phyloP scores from a whole-genome alignment of 352 stramenopile genomes.

The Globisporangium radiosum region DNA sequence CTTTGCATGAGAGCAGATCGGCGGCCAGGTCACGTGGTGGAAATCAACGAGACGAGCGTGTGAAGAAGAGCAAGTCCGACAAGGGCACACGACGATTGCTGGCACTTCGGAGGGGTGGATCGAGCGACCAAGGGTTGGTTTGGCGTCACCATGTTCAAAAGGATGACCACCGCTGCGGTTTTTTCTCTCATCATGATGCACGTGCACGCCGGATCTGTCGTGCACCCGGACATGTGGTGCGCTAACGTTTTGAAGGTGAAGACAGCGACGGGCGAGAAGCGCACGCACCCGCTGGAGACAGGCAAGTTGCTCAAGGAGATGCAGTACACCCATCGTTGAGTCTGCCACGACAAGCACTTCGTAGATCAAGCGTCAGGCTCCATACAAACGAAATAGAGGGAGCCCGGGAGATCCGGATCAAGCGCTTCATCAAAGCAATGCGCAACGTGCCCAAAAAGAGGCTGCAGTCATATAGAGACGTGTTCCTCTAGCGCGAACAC shows the following conservation, averaged over 20 bases:
- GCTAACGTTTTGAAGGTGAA: not conserved
- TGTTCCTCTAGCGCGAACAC: no score
- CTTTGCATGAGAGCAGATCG: not conserved
- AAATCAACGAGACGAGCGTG: constrained; percentile 1
- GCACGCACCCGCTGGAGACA: not conserved
- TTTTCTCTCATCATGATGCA: not conserved
- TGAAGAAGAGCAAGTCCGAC: not conserved
- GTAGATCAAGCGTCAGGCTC: no score
- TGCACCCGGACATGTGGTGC: not conserved
- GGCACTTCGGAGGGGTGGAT: not conserved
- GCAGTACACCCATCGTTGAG: constrained; percentile 9
- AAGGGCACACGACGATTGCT: not conserved
- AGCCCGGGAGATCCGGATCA: no score
- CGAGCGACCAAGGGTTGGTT: not conserved
- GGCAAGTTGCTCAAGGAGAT: constrained; percentile 1
- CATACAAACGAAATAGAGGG: no score
- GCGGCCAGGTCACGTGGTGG: not conserved
- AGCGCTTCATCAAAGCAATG: no score
- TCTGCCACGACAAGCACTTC: not conserved
- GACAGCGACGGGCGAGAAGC: not conserved
- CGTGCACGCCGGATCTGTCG: not conserved
- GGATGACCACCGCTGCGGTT: not conserved
- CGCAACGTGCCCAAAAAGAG: no score
- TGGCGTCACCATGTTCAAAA: not conserved
- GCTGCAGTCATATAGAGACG: no score